A percentile compares a stretch with the other conserved stretches of the same genome.
Evolutionary conservation across 108 stramenopile genomes (phyloP).

Genomic region (Aureococcus anophagefferens): DNA sequence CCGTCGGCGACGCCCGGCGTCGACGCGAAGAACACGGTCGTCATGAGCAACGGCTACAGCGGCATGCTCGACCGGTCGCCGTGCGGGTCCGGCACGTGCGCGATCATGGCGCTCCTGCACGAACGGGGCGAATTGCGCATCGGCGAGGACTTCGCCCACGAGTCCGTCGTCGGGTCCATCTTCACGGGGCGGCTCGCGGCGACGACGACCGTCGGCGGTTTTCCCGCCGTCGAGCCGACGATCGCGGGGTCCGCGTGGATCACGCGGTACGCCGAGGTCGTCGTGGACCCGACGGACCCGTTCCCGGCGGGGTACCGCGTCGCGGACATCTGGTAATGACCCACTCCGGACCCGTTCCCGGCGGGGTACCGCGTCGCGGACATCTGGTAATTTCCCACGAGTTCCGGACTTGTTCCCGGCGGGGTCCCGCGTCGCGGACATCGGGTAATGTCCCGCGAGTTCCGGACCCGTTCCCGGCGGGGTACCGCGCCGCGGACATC

Average conservation of each 20-base stretch:
- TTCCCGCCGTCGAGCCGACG: neutral
- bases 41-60: conserved; percentile 6
- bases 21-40: conserved; percentile 12
- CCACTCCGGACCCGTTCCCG: conserved; percentile 9
- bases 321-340: conserved; percentile 18
- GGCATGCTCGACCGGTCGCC: conserved; percentile 17
- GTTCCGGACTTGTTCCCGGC: conserved; percentile 9
- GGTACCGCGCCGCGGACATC: conserved; percentile 16
- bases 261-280: conserved; percentile 12
- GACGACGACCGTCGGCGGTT: neutral
- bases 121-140: conserved; percentile 4
- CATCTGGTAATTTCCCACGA: conserved; percentile 10
- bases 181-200: conserved; percentile 12
- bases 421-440: conserved; percentile 18
- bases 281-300: conserved; percentile 6
- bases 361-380: conserved; percentile 17
- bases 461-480: conserved; percentile 14
- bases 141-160: conserved; percentile 10
- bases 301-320: conserved; percentile 17
- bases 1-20: neutral
- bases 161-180: conserved; percentile 12
- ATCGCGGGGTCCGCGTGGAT: conserved; percentile 18
- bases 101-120: conserved; percentile 17
- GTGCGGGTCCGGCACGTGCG: conserved; percentile 18
- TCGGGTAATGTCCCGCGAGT: conserved; percentile 8